Base-by-base conservation (phyloP, 129 eudicot species). In the Flaveria trinervia region DNA sequence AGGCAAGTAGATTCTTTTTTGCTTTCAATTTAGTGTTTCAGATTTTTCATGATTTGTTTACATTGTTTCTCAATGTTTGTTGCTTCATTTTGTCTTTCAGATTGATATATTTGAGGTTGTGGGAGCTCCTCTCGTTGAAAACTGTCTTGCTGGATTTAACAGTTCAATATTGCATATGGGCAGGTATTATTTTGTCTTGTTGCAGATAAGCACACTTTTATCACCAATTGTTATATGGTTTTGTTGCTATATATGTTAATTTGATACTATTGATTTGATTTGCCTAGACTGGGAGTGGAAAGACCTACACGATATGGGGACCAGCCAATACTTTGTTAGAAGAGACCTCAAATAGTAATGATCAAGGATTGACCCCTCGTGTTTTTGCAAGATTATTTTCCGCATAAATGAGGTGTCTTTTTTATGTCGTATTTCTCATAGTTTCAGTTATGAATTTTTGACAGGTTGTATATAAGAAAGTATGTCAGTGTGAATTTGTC, bases 301-400 rank as follows among this genome's bases (percentile, higher is more conserved):
- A 94, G 73, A 94, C 98, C 4, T 94, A 84, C 73, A 94, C 98
- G n/a, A 89, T 94, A 64, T 94, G 98, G 98, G 98, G 98, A 83
- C 96, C 98, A 17, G 77, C 98, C 75, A 91, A 86, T 72, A 84
- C 96, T 55, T 87, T 94, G 83, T 81, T 86, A 84, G 96, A 84
- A 73, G 90, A 89, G 18, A 84, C 75, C 70, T 1, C 36, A 9
- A 41, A 48, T 26, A 22, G 17, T 79, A 68, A 50, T 26, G 81
- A 55, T 50, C 94, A 85, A 76, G 98, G 98, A 22, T 82, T 93
- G 73, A 89, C 96, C 44, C 92, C 96, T 5, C 96, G 98, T 55
- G 96, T 93, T 59, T 93, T 90, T 80, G 88, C 83, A 52, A 68
- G 82, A 44, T 88, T 93, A 12, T 93, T 93, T 80, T 77, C 87